These are phyloP conservation scores for Miscanthus lutarioriparius DNA, from an alignment of 176 grass and related monocot species.

Conservation along the genomic window DNA sequence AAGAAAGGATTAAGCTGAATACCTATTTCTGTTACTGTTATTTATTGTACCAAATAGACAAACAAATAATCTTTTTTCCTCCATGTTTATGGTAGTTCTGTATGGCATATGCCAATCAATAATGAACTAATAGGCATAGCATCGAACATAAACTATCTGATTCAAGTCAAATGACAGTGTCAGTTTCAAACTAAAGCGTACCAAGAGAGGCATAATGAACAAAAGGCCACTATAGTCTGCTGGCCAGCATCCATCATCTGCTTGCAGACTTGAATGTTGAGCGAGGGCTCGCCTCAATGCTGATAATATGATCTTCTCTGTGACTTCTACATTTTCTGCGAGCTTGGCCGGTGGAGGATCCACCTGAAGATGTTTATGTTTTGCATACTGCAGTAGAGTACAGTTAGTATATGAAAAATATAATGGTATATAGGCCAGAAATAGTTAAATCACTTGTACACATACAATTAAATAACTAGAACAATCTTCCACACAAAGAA, in stretches of 20 bases:
- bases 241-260: conserved; percentile 59
- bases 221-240: conserved; percentile 51
- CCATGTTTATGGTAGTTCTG: background rate
- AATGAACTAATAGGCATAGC: background rate
- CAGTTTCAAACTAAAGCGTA: background rate
- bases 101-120: background rate
- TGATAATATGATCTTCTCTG: conserved; percentile 33
- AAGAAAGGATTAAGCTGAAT: background rate
- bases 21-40: background rate
- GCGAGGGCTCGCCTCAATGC: background rate
- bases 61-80: background rate
- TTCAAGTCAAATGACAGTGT: background rate
- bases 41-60: background rate
- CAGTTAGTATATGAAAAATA: too few relatives aligned
- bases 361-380: conserved; percentile 5
- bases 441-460: too few relatives aligned
- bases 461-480: too few relatives aligned
- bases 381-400: conserved; percentile 42
- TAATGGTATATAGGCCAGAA: too few relatives aligned
- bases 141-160: background rate
- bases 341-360: too few relatives aligned
- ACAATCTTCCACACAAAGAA: too few relatives aligned
- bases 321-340: conserved; percentile 10
- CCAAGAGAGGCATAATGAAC: conserved; percentile 63
- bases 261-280: conserved; percentile 49